Evolutionary conservation across 768 basidiomycete species (phyloP), one percentile per base, ranked within the genome.

Genomic region (Crucibulum laeve): DNA sequence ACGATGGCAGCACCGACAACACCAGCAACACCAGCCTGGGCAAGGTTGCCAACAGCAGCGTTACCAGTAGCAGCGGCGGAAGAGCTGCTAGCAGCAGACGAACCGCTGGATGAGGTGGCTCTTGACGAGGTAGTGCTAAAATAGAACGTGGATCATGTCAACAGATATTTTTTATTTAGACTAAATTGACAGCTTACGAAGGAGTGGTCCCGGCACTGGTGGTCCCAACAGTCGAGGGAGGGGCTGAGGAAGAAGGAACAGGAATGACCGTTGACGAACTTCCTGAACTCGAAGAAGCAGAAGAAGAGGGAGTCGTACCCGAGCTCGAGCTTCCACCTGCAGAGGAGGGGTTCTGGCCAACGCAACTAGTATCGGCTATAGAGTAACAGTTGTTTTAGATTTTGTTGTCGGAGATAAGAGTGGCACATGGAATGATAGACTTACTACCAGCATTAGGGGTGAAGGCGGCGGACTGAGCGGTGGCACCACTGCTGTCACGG

Each of bases 401-500:
- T 10, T 10, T 10, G 10, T 15, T 32, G 8, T 10, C 4, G n/a
- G 15, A 28, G 37, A 55, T 19, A 44, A 55, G 21, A 52, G 26
- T 24, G 33, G 38, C 46, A 15, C 26, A 18, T 49, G 15, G 14
- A 18, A 25, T 10, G 4, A 33, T 19, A n/a, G 5, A 65, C 82
- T 36, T 66, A 86, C 86, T 28, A 39, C 80, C 71, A 5, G 63
- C 0, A 23, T 58, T 52, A 48, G 87, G 56, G 13, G 60, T 67
- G 68, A 88, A 71, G 2, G 77, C 24, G 4, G 73, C 85, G 2
- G 74, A 62, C 52, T 80, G 80, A 0, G 58, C 68, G 38, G 57
- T 19, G 0, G 17, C 0, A 53, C 91, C 90, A 24, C 65, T 76
- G 43, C 44, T 59, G 54, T 93, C 91, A 56, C 74, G 76, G 48